Evolutionary conservation across 2,329 filamentous ascomycete genomes (phyloP), one percentile per base, ranked within the genome.

Genomic region (Orbilia quercus): DNA sequence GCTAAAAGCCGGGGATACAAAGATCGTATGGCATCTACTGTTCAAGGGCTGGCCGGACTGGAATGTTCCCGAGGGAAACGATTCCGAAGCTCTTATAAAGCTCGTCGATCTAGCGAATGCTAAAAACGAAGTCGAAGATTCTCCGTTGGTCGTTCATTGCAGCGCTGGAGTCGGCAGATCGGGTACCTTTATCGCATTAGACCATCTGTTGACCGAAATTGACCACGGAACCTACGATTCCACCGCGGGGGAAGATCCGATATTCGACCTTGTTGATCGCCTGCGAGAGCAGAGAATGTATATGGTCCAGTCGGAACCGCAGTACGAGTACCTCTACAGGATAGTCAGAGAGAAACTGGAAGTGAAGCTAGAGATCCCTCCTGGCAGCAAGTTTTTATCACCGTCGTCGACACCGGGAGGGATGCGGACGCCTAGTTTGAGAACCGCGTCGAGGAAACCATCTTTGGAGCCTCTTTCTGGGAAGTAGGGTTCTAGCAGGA

Each of bases 131-230:
- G 54, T 47, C 14, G 47, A 36, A 12, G 69, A 53, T 7, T 71
- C 60, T 9, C 72, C 54, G 14, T 38, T 71, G n/a, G 42, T 72
- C 72, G 81, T 85, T 1, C 84, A 85, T 69, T 85, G 84, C 82
- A 96, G 91, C 79, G 95, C 95, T 6, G 95, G 95, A 40, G 94
- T 99, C 12, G 95, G 95, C 11, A 88, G 95, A 63, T 96, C 91
- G 6, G 95, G 95, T 34, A 98, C 95, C 0, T 99, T 98, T 79
- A 96, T 99, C 78, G 90, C 92, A 1, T 85, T 99, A n/a, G 95
- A 98, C 81, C 92, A 96, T 80, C 86, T 99, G 23, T 85, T 96
- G 75, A 86, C 89, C 36, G 92, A 97, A 80, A 84, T 98, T 7
- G 88, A 91, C 23, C 85, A 88, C 4, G 94, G 92, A 54, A 85